phyloP scores from a whole-genome alignment of 2,329 filamentous ascomycete genomes.

The Alternaria atra region DNA sequence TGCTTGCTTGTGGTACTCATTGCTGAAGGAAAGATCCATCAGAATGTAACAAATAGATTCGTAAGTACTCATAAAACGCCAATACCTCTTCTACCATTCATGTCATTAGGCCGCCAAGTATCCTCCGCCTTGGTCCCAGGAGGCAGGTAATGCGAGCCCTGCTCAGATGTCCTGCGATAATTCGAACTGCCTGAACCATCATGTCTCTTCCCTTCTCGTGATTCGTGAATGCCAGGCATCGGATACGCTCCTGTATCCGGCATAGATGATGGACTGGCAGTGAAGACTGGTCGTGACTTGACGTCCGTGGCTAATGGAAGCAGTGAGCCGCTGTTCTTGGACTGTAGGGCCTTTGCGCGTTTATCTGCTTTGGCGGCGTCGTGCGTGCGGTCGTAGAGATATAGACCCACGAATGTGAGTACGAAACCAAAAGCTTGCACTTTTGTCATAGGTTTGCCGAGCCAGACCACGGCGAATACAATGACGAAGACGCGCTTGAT shows the following conservation, averaged over 20 bases:
- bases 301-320: constrained; percentile 68
- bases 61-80: constrained; percentile 32
- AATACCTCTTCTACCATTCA: constrained; percentile 32
- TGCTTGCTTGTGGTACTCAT: background rate
- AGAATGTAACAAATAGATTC: constrained; percentile 2
- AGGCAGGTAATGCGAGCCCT: constrained; percentile 68
- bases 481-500: constrained; percentile 99
- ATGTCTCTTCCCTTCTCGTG: constrained; percentile 64
- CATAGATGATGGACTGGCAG: constrained; percentile 53
- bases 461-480: constrained; percentile 94
- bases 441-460: constrained; percentile 84
- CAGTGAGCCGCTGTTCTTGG: constrained; percentile 69
- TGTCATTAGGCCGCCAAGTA: constrained; percentile 68
- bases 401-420: constrained; percentile 90
- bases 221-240: constrained; percentile 33
- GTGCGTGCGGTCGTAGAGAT: constrained; percentile 92
- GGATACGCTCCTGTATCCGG: constrained; percentile 46
- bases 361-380: constrained; percentile 88
- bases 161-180: constrained; percentile 53
- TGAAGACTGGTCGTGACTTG: constrained; percentile 39
- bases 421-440: constrained; percentile 85
- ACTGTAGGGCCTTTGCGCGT: constrained; percentile 71
- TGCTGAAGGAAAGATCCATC: background rate
- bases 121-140: constrained; percentile 86
- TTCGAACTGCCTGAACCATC: constrained; percentile 63